Evolutionary conservation across 208 protist genomes (phyloP).

Genomic region (Plasmodiophora brassicae): DNA sequence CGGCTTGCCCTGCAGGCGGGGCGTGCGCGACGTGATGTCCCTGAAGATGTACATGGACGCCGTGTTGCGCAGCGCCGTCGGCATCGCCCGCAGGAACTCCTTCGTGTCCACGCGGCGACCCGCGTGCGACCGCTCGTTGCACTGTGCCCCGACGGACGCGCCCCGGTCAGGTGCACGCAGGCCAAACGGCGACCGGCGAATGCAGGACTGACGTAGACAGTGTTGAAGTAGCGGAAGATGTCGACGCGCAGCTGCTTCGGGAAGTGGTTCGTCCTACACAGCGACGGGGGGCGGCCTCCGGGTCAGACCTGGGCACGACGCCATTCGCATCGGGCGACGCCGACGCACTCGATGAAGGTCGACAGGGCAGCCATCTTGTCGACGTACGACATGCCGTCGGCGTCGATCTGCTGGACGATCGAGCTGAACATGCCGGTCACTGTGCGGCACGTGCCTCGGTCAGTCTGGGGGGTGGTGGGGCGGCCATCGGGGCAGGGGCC

Average conservation of each 20-base stretch:
- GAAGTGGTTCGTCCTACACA: background rate
- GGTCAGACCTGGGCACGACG: too few relatives aligned
- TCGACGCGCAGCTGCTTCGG: slow-evolving; percentile 29
- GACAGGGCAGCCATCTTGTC: background rate
- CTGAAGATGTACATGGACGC: background rate
- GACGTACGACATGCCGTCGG: background rate
- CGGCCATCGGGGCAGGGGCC: too few relatives aligned
- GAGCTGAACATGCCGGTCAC: slow-evolving; percentile 30
- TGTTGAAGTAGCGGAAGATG: slow-evolving; percentile 23
- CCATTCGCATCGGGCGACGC: too few relatives aligned
- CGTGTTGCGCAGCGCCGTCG: slow-evolving; percentile 14
- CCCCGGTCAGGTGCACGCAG: too few relatives aligned
- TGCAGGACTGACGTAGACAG: too few relatives aligned
- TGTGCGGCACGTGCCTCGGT: too few relatives aligned
- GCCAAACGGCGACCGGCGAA: too few relatives aligned
- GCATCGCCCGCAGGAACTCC: background rate
- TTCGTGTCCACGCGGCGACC: background rate
- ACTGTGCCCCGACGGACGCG: background rate
- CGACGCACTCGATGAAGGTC: slow-evolving; percentile 6
- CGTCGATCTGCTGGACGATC: background rate
- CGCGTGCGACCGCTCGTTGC: background rate
- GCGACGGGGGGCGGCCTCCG: too few relatives aligned
- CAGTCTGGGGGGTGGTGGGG: too few relatives aligned
- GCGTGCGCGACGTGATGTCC: background rate
- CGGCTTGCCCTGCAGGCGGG: background rate